Base-by-base conservation (phyloP, 1,284 basidiomycete genomes). In the Golubevia pallescens region DNA sequence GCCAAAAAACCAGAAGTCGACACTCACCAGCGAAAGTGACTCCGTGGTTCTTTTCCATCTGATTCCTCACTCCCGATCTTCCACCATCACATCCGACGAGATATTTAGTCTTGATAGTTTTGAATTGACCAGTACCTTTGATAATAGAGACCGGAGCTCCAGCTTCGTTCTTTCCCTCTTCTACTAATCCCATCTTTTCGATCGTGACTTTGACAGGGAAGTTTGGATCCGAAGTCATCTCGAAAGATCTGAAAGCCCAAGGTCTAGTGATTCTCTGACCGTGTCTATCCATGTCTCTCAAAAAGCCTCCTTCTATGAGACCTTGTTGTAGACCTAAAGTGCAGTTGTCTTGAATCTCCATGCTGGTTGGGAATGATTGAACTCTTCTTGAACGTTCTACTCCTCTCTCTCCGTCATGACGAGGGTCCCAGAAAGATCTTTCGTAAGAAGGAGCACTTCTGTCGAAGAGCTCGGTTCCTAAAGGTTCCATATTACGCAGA, bases 271-370 rank as follows among this genome's bases (percentile, higher is more conserved):
- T 80, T 8, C 79, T 75, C 58, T 78, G 80, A 42, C 81, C 83
- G 60, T 84, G 80, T 8, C 77, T 64, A 62, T 86, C 82, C 66
- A 86, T 86, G 69, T 87, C 86, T 58, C 75, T 69, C 42, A 87
- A 68, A 75, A 81, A 86, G 14, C 84, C 81, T 19, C 80, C 73
- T 65, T 87, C 86, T 70, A 87, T 87, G 10, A 87, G 68, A 23
- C 86, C 86, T 71, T 87, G 86, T 72, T 87, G 86, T 8, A 87
- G 73, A 51, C 86, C 82, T 52, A 87, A 79, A 1, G 86, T 86
- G 71, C 84, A 87, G 71, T 82, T 83, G 72, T 86, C 86, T 67
- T 81, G 78, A 19, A 87, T 86, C 69, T 87, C 86, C 79, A 87
- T 86, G 60, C 82, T 80, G 54, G 86, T 86, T 5, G 86, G 86